phyloP scores from a whole-genome alignment of 2,329 filamentous ascomycete genomes.

The Talaromyces sp. region DNA sequence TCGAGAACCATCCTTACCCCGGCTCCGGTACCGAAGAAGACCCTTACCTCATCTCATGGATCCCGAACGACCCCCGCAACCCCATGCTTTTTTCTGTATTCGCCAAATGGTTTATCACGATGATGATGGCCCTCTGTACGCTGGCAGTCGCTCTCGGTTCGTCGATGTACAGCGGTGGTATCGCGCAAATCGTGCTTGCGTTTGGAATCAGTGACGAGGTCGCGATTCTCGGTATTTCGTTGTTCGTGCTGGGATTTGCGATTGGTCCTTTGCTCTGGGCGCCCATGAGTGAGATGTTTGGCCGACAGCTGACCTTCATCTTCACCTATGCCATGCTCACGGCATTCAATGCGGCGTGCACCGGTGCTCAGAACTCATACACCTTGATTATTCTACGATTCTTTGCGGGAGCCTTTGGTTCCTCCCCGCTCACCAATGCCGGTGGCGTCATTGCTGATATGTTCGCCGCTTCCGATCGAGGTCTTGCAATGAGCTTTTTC shows the following conservation, averaged over 20 bases:
- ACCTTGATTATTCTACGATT: constrained; percentile 66
- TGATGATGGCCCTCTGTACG: constrained; percentile 38
- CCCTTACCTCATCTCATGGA: constrained; percentile 44
- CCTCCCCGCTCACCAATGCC: constrained; percentile 60
- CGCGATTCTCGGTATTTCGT: constrained; percentile 42
- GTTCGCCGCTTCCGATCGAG: constrained; percentile 53
- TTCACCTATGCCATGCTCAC: constrained; percentile 45
- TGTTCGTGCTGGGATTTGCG: constrained; percentile 48
- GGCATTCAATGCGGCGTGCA: constrained; percentile 60
- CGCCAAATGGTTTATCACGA: constrained; percentile 43
- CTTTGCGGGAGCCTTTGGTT: constrained; percentile 61
- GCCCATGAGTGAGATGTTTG: constrained; percentile 38
- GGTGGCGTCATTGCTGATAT: constrained; percentile 63
- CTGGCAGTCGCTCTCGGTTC: constrained; percentile 44
- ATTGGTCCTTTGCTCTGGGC: constrained; percentile 48
- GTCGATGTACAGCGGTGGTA: constrained; percentile 42
- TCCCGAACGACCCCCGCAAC: constrained; percentile 43
- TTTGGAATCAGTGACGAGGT: constrained; percentile 39
- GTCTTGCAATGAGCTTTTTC: constrained; percentile 61
- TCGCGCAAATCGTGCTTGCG: constrained; percentile 32
- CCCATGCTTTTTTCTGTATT: constrained; percentile 34
- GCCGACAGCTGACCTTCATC: constrained; percentile 36
- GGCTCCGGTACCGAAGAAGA: constrained; percentile 43
- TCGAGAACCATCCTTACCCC: constrained; percentile 31
- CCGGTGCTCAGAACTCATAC: constrained; percentile 56